phyloP scores from a whole-genome alignment of 1,284 basidiomycete genomes.

The Tilletia caries region DNA sequence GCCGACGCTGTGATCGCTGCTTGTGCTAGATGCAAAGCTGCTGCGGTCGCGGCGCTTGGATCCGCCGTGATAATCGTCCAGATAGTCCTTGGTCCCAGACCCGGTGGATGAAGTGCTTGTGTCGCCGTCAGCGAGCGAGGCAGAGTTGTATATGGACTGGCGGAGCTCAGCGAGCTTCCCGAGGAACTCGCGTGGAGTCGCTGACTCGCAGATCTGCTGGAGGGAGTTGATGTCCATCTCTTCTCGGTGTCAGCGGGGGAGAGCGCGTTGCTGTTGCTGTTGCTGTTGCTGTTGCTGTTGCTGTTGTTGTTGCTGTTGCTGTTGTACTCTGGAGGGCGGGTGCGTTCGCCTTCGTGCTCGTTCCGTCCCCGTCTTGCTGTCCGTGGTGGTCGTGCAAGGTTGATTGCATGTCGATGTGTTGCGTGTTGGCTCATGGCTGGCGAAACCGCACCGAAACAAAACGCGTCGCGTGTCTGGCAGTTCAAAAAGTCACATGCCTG shows the following conservation, averaged over 20 bases:
- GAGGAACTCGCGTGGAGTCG: background rate
- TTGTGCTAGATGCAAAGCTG: slow-evolving; percentile 11
- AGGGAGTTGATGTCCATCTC: slow-evolving; percentile 1
- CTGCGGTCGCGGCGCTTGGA: background rate
- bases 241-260: background rate
- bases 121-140: background rate
- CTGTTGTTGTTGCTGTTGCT: background rate
- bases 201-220: slow-evolving; percentile 7
- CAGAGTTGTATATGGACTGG: background rate
- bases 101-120: background rate
- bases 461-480: too few species aligned
- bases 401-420: too few species aligned
- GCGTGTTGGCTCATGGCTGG: too few species aligned
- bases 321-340: too few species aligned
- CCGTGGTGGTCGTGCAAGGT: too few species aligned
- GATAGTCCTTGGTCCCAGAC: slow-evolving; percentile 12
- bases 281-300: background rate
- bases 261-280: background rate
- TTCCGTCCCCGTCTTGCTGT: too few species aligned
- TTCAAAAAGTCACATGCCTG: too few species aligned
- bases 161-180: slow-evolving; percentile 11
- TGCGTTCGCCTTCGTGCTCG: too few species aligned
- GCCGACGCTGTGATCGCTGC: slow-evolving; percentile 7
- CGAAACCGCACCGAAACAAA: too few species aligned
- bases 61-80: slow-evolving; percentile 7